phyloP scores from a whole-genome alignment of 176 grass and related monocot species.

The Eleusine indica region DNA sequence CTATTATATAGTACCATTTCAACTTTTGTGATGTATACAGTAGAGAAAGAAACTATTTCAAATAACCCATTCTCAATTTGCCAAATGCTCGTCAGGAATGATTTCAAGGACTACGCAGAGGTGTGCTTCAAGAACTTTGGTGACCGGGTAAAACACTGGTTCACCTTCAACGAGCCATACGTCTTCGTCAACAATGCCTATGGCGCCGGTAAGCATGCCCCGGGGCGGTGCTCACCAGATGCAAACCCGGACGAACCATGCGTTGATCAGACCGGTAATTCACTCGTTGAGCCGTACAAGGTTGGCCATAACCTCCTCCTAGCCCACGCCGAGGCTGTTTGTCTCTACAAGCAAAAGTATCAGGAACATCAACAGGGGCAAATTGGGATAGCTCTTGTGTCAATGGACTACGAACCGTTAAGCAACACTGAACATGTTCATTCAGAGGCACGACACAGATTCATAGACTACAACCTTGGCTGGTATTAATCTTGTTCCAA shows the following conservation, averaged over 20 bases:
- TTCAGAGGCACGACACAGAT: neutral
- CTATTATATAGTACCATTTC: too few relatives aligned
- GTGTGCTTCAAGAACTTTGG: conserved; percentile 33
- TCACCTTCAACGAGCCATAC: conserved; percentile 38
- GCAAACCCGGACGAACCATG: neutral
- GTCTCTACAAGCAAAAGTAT: neutral
- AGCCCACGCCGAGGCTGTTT: conserved; percentile 10
- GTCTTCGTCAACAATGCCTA: neutral
- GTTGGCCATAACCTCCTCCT: conserved; percentile 15
- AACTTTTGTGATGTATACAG: too few relatives aligned
- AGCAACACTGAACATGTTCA: neutral
- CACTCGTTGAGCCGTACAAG: conserved; percentile 8
- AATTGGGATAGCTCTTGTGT: conserved; percentile 9
- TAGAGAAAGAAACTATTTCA: too few relatives aligned
- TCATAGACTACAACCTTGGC: conserved; percentile 6
- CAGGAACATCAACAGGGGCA: neutral
- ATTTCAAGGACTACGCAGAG: conserved; percentile 1
- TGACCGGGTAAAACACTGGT: conserved; percentile 36
- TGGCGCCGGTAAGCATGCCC: neutral
- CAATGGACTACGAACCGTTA: conserved; percentile 6
- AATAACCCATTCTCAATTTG: too few relatives aligned
- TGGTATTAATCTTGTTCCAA: neutral
- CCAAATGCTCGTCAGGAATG: neutral
- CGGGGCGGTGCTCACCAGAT: conserved; percentile 20
- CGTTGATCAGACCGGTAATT: neutral